A percentile compares a stretch with the other conserved stretches of the same genome.
These are phyloP conservation scores for Aspergillus glaucus DNA, from an alignment of 2,329 filamentous ascomycete species.

Conservation along the genomic window DNA sequence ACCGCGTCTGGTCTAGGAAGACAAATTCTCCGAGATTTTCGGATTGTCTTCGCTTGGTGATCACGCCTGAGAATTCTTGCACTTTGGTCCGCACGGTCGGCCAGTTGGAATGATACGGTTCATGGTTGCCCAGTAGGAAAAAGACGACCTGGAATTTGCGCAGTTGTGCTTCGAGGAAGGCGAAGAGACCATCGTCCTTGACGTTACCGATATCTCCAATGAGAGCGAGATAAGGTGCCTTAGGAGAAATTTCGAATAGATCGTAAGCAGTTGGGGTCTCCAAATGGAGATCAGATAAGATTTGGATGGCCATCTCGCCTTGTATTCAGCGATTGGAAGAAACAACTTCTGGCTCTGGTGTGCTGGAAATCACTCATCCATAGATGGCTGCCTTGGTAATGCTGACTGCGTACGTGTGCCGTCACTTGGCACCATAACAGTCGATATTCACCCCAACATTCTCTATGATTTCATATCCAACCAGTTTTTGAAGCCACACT, in stretches of 20 bases:
- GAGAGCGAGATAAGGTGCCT: slow-evolving; percentile 48
- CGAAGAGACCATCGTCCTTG: slow-evolving; percentile 39
- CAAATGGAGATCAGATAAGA: slow-evolving; percentile 56
- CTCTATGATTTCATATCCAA: too few relatives aligned
- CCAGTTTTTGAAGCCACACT: neutral
- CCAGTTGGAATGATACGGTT: slow-evolving; percentile 42
- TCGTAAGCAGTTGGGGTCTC: slow-evolving; percentile 48
- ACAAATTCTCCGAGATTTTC: slow-evolving; percentile 30
- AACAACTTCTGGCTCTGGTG: neutral
- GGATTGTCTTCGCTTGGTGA: slow-evolving; percentile 9
- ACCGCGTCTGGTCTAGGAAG: slow-evolving; percentile 35
- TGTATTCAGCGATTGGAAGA: neutral
- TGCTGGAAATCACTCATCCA: neutral
- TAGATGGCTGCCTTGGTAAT: too few relatives aligned
- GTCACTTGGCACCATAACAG: too few relatives aligned
- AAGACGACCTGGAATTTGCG: slow-evolving; percentile 45
- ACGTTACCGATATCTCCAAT: slow-evolving; percentile 52
- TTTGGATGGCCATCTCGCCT: slow-evolving; percentile 31
- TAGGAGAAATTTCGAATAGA: slow-evolving; percentile 42
- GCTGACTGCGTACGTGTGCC: too few relatives aligned
- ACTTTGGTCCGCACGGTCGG: slow-evolving; percentile 15
- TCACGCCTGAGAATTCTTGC: slow-evolving; percentile 16
- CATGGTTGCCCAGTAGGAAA: slow-evolving; percentile 53
- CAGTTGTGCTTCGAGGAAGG: slow-evolving; percentile 47
- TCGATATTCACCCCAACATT: too few relatives aligned